Conservation (phyloP, 331 rosid genomes). For the Rosa hybrid region DNA sequence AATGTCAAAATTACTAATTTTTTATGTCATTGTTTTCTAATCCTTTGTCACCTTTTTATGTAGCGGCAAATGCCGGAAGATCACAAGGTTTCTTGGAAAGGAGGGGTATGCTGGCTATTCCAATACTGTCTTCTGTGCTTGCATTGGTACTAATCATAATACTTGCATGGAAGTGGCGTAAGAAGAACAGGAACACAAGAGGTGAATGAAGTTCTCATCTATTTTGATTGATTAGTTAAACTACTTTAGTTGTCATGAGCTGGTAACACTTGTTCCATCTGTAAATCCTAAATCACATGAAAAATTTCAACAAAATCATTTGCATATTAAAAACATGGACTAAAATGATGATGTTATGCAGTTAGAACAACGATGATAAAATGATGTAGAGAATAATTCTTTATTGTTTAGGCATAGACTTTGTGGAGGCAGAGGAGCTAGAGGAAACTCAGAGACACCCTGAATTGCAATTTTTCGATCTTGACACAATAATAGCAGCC, state of each 20-base stretch:
- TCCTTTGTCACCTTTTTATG: background rate
- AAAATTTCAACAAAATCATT: background rate
- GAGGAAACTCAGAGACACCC: background rate
- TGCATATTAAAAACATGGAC: background rate
- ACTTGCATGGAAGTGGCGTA: background rate
- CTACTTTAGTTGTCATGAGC: background rate
- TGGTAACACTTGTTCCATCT: background rate
- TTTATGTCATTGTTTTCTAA: no score
- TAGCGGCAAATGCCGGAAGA: constrained; percentile 26
- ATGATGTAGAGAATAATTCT: background rate
- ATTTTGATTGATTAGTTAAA: background rate
- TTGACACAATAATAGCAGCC: constrained; percentile 5
- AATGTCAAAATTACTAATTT: no score
- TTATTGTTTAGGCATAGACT: background rate
- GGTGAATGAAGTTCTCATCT: background rate
- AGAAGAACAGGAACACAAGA: background rate
- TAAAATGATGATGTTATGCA: background rate
- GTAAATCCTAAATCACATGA: background rate
- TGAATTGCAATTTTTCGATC: constrained; percentile 5
- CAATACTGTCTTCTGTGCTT: background rate
- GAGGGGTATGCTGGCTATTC: background rate
- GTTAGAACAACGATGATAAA: background rate
- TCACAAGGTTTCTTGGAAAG: constrained; percentile 10
- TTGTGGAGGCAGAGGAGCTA: background rate
- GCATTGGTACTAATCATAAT: background rate